Percentiles rank a stretch among this genome's conserved stretches.
Evolutionary conservation across 768 basidiomycete genomes (phyloP).

Genomic region (Leccinum disarticulatum): DNA sequence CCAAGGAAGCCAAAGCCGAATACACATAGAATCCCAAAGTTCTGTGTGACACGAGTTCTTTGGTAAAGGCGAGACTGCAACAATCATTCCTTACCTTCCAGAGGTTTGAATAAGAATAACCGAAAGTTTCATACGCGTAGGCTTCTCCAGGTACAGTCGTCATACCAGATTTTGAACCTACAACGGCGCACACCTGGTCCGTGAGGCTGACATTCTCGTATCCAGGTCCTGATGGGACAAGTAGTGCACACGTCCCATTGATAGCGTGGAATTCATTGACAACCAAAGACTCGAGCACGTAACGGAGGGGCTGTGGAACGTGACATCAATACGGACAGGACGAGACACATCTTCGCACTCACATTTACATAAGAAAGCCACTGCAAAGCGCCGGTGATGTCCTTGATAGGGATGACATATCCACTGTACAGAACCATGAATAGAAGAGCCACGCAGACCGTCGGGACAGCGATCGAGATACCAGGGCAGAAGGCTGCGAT

Average conservation of each 20-base stretch:
- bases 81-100: slow-evolving; percentile 38
- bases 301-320: slow-evolving; percentile 30
- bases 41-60: slow-evolving; percentile 20
- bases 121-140: slow-evolving; percentile 37
- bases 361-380: slow-evolving; percentile 25
- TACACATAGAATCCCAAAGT: slow-evolving; percentile 44
- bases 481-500: slow-evolving; percentile 55
- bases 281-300: slow-evolving; percentile 32
- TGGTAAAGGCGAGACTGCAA: neutral
- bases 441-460: slow-evolving; percentile 35
- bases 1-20: slow-evolving; percentile 43
- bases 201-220: slow-evolving; percentile 33
- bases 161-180: slow-evolving; percentile 42
- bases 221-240: slow-evolving; percentile 34
- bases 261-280: slow-evolving; percentile 50
- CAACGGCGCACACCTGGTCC: slow-evolving; percentile 45
- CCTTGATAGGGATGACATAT: slow-evolving; percentile 32
- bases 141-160: slow-evolving; percentile 41
- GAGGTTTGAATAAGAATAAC: slow-evolving; percentile 28
- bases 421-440: slow-evolving; percentile 44
- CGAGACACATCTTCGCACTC: slow-evolving; percentile 36
- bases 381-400: slow-evolving; percentile 13
- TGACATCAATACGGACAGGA: slow-evolving; percentile 33
- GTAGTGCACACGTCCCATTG: slow-evolving; percentile 35
- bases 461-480: slow-evolving; percentile 48